These are phyloP conservation scores for Neolentinus lepideus DNA, from an alignment of 1,284 basidiomycete genomes.

Conservation along the genomic window DNA sequence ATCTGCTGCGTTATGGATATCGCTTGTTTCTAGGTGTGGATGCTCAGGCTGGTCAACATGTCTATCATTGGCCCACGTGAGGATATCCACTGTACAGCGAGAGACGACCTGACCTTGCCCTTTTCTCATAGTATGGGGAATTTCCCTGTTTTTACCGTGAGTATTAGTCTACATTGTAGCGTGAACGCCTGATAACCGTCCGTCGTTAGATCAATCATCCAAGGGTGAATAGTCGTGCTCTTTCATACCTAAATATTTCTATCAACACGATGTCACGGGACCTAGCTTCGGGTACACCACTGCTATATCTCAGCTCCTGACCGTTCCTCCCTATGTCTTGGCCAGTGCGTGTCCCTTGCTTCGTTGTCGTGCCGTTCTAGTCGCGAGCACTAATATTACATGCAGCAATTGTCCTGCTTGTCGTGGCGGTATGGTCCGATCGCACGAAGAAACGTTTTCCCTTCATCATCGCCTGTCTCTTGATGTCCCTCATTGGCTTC, in stretches of 20 bases:
- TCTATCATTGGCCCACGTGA: slow-evolving; percentile 51
- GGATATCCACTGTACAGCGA: slow-evolving; percentile 14
- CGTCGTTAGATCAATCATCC: slow-evolving; percentile 51
- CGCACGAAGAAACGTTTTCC: slow-evolving; percentile 46
- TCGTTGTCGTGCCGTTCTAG: background rate
- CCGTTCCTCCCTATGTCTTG: slow-evolving; percentile 61
- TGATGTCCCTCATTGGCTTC: slow-evolving; percentile 52
- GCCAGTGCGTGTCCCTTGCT: slow-evolving; percentile 31
- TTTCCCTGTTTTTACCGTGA: slow-evolving; percentile 61
- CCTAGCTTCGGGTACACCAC: slow-evolving; percentile 52
- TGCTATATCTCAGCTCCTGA: slow-evolving; percentile 57
- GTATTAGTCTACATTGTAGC: slow-evolving; percentile 15
- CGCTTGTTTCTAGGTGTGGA: slow-evolving; percentile 31
- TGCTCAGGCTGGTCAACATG: slow-evolving; percentile 53
- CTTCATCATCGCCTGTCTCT: slow-evolving; percentile 50
- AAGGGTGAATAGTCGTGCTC: slow-evolving; percentile 29
- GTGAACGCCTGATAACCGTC: background rate
- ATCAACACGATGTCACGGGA: too few species aligned
- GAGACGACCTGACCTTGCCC: slow-evolving; percentile 6
- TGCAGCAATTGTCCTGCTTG: slow-evolving; percentile 44
- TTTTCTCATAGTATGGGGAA: slow-evolving; percentile 37
- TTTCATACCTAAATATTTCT: too few species aligned
- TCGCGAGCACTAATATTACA: background rate
- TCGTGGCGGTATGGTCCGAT: slow-evolving; percentile 57
- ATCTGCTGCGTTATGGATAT: too few species aligned